Conservation (phyloP, 2,329 filamentous ascomycete species). For the Aschersonia sp. region DNA sequence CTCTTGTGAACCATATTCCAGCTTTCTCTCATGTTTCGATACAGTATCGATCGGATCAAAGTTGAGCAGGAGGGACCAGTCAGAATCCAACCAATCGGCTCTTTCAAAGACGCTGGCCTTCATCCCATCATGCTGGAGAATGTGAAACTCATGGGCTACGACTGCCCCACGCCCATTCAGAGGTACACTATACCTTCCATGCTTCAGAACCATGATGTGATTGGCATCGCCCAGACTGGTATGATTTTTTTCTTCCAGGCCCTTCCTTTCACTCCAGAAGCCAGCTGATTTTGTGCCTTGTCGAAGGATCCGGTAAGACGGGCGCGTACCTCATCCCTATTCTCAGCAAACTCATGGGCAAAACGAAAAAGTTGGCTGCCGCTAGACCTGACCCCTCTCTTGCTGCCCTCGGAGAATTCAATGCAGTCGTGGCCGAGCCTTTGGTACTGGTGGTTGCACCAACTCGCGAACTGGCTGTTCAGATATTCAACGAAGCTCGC, state of each 20-base stretch:
- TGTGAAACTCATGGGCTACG: slow-evolving; percentile 56
- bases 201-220: slow-evolving; percentile 61
- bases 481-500: slow-evolving; percentile 90
- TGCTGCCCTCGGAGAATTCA: slow-evolving; percentile 33
- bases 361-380: slow-evolving; percentile 75
- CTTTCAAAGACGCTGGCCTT: slow-evolving; percentile 63
- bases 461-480: slow-evolving; percentile 78
- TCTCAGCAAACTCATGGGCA: slow-evolving; percentile 85
- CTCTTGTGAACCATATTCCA: neutral
- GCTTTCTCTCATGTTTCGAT: neutral
- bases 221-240: slow-evolving; percentile 90
- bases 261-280: neutral
- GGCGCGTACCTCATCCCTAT: slow-evolving; percentile 84
- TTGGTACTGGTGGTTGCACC: slow-evolving; percentile 75
- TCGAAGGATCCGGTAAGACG: slow-evolving; percentile 83
- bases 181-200: slow-evolving; percentile 73
- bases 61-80: slow-evolving; percentile 41
- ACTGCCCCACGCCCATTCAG: slow-evolving; percentile 71
- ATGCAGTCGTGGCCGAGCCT: slow-evolving; percentile 60
- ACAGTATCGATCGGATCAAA: slow-evolving; percentile 37
- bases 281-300: neutral
- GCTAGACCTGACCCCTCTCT: slow-evolving; percentile 49
- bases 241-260: slow-evolving; percentile 15
- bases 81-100: slow-evolving; percentile 34
- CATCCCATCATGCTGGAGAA: slow-evolving; percentile 77